A percentile compares a stretch with the other conserved stretches of the same genome.
Conservation (phyloP, 2,329 filamentous ascomycete species). For the Phyllosticta citribraziliensis region DNA sequence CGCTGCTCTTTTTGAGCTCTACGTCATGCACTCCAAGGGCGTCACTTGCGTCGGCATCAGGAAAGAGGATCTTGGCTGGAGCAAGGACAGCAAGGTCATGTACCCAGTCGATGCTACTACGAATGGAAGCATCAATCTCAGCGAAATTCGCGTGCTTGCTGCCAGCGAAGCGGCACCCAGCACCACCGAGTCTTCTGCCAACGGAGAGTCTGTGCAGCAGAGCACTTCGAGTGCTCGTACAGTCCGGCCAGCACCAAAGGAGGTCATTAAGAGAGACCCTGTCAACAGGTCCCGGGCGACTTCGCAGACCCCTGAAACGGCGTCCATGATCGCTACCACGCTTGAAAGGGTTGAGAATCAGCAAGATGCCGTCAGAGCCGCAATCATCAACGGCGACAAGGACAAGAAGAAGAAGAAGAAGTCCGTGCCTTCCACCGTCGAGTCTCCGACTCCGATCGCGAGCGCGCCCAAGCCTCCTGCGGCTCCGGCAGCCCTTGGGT, state of each 20-base stretch:
- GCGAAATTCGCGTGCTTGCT: conserved; percentile 46
- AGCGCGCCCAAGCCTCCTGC: conserved; percentile 3
- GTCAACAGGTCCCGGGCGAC: conserved; percentile 22
- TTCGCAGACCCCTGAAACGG: conserved; percentile 27
- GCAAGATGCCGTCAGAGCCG: conserved; percentile 30
- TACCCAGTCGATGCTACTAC: conserved; percentile 66
- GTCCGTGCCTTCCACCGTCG: conserved; percentile 40
- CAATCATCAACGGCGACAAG: conserved; percentile 30
- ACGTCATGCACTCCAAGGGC: conserved; percentile 94
- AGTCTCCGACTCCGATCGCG: conserved; percentile 38
- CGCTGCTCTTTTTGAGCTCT: conserved; percentile 79
- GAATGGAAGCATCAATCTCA: conserved; percentile 63
- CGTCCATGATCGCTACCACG: conserved; percentile 28
- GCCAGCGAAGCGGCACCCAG: conserved; percentile 23
- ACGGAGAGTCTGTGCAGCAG: conserved; percentile 26
- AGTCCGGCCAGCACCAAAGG: conserved; percentile 15
- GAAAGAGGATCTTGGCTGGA: conserved; percentile 86
- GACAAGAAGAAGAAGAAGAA: conserved; percentile 52
- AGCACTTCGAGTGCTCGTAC: conserved; percentile 16
- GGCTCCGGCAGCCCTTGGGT: conserved; percentile 19
- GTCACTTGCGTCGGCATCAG: conserved; percentile 84
- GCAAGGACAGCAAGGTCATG: conserved; percentile 78
- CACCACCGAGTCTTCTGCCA: conserved; percentile 35
- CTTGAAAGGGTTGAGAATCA: conserved; percentile 33
- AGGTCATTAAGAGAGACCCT: conserved; percentile 25